Conservation (phyloP, 164 flowering plant genomes). For the Stephania cephalantha region DNA sequence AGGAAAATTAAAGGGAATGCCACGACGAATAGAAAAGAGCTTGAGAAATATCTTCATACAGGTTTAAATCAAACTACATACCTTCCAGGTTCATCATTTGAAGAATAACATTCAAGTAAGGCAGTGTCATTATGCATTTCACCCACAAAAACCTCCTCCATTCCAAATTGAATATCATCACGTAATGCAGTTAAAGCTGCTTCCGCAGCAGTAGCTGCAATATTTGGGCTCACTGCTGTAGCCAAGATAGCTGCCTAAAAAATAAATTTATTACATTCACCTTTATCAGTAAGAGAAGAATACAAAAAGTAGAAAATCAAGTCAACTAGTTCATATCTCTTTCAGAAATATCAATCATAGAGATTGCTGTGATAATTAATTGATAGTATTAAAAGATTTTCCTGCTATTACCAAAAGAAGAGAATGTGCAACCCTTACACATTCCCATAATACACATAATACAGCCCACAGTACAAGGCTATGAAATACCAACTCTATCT, state of each 20-base stretch:
- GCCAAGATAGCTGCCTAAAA: slow-evolving; percentile 62
- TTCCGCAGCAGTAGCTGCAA: slow-evolving; percentile 71
- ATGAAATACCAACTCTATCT: neutral
- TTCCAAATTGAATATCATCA: slow-evolving; percentile 50
- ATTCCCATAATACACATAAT: neutral
- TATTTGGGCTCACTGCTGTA: slow-evolving; percentile 52
- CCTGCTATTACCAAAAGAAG: neutral
- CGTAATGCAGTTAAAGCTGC: slow-evolving; percentile 71
- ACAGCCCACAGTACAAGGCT: neutral
- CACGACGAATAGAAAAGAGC: neutral
- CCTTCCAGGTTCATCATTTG: slow-evolving; percentile 35
- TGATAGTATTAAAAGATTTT: neutral
- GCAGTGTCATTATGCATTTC: slow-evolving; percentile 19
- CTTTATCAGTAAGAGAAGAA: neutral
- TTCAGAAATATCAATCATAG: neutral
- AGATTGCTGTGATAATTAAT: neutral
- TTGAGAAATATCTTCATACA: neutral
- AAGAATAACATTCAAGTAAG: slow-evolving; percentile 22
- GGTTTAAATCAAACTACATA: slow-evolving; percentile 14
- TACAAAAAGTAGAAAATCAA: neutral
- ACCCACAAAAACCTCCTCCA: slow-evolving; percentile 42
- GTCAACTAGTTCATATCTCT: neutral
- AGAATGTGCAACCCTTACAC: neutral
- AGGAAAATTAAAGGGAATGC: neutral
- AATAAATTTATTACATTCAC: slow-evolving; percentile 8